Evolutionary conservation across 352 stramenopile species (phyloP), one percentile per base, ranked within the genome.

Genomic region (Hyphochytrium catenoides): DNA sequence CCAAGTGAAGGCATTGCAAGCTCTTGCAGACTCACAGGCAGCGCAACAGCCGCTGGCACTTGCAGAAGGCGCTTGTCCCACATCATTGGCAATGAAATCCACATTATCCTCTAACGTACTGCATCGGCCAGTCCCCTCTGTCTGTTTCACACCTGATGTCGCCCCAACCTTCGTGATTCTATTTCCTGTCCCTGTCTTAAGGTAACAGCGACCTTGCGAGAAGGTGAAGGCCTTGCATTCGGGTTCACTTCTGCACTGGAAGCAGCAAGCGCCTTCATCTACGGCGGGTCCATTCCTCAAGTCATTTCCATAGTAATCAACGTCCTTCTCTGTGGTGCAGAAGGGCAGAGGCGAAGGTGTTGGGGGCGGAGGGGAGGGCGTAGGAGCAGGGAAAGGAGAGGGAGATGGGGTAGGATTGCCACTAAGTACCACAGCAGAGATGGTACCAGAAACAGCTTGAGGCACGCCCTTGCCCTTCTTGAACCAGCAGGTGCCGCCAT

Each of bases 401-500:
- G n/a, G n/a, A n/a, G n/a, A n/a, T 11, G 30, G 12, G 6, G 30
- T 16, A 11, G 30, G 30, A 6, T 16, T 11, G 6, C 16, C 23
- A 11, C 6, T 6, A 16, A 23, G 6, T 19, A 34, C 9, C 6
- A 34, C 6, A 11, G 30, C 30, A 6, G 30, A 16, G 6, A 16
- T 16, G 12, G 16, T 16, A 9, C 37, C 24, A 8, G 6, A 1
- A 7, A 26, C 8, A 8, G 25, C 12, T 15, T 11, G 16, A 7
- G 12, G 5, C 8, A 14, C 6, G 18, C 24, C 43, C 16, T 20
- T 18, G 30, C 15, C 19, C 8, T 25, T 28, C 39, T 44, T 44
- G 8, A 44, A 17, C 30, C 32, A 44, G 24, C 39, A 41, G 20
- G 31, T 42, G 23, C 31, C 40, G 17, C 54, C 46, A 22, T 54